phyloP scores from a whole-genome alignment of 129 eudicot species.

The Dittrichia graveolens region DNA sequence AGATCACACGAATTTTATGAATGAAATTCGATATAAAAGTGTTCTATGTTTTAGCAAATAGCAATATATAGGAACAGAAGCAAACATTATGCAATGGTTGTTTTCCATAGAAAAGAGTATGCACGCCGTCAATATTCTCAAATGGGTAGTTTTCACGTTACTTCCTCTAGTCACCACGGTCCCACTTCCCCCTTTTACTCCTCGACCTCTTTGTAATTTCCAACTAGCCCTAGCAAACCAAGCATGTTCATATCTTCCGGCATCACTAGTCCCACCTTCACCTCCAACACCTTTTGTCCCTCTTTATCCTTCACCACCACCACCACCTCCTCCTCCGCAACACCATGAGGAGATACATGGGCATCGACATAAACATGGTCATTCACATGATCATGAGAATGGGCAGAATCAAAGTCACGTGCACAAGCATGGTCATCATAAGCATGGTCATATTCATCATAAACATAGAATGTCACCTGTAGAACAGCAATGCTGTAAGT shows the following conservation, averaged over 20 bases:
- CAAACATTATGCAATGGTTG: constrained; percentile 33
- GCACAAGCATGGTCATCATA: constrained; percentile 13
- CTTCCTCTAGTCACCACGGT: constrained; percentile 36
- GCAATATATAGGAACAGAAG: constrained; percentile 36
- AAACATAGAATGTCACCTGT: constrained; percentile 39
- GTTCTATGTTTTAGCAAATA: constrained; percentile 26
- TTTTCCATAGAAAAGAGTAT: constrained; percentile 30
- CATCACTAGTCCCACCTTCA: constrained; percentile 37
- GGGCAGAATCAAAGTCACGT: constrained; percentile 8
- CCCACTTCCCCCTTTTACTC: constrained; percentile 44
- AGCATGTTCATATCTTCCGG: constrained; percentile 66
- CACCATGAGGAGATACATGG: constrained; percentile 23
- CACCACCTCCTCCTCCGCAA: constrained; percentile 46
- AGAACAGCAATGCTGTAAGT: constrained; percentile 72
- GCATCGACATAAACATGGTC: constrained; percentile 34
- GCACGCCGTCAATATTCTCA: constrained; percentile 44
- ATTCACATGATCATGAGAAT: not conserved
- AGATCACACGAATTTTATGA: constrained; percentile 59
- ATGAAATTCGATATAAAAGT: constrained; percentile 19
- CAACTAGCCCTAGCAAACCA: constrained; percentile 70
- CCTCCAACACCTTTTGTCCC: constrained; percentile 46
- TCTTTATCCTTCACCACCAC: constrained; percentile 34
- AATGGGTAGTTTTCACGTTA: constrained; percentile 33
- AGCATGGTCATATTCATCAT: constrained; percentile 19
- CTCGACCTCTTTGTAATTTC: constrained; percentile 67